Evolutionary conservation across 305 asterid species (phyloP).

Genomic region (Euphrasia arctica): DNA sequence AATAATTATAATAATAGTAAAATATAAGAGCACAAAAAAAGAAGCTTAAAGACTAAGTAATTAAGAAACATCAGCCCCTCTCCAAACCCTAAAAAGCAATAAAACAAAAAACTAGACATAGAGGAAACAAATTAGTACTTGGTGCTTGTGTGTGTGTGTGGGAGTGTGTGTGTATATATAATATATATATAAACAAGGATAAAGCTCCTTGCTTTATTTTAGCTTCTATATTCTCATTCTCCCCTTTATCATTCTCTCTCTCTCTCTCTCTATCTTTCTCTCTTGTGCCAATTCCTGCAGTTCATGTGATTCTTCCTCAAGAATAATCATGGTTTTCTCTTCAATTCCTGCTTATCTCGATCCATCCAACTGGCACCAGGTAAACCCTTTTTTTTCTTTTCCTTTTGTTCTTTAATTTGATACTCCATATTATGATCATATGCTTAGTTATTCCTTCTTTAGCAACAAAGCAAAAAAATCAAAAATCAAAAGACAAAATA

Average conservation of each 20-base stretch:
- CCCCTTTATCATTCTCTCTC: conserved; percentile 40
- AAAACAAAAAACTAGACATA: conserved; percentile 57
- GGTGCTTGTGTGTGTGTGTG: conserved; percentile 8
- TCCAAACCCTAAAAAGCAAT: conserved; percentile 70
- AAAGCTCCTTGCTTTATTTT: conserved; percentile 79
- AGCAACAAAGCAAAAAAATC: not conserved
- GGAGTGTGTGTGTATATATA: not conserved
- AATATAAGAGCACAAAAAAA: conserved; percentile 33
- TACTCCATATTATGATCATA: conserved; percentile 1
- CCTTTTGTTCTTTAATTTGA: not conserved
- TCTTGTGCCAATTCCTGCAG: conserved; percentile 22
- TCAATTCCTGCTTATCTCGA: conserved; percentile 93
- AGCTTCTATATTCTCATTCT: conserved; percentile 82
- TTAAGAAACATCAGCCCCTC: conserved; percentile 33
- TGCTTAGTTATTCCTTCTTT: conserved; percentile 23
- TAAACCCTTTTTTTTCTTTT: conserved; percentile 22
- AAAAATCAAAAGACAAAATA: too few species aligned
- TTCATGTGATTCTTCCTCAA: conserved; percentile 89
- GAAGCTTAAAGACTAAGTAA: conserved; percentile 83
- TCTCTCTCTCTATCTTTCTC: not conserved
- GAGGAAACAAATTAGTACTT: conserved; percentile 66
- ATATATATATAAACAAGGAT: conserved; percentile 50
- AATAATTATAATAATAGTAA: too few species aligned
- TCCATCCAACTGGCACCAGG: conserved; percentile 99
- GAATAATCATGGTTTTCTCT: conserved; percentile 83